Percentiles rank a stretch among this genome's conserved stretches.
phyloP scores from a whole-genome alignment of 805 yeast species.

The Candida arabinofermentans region DNA sequence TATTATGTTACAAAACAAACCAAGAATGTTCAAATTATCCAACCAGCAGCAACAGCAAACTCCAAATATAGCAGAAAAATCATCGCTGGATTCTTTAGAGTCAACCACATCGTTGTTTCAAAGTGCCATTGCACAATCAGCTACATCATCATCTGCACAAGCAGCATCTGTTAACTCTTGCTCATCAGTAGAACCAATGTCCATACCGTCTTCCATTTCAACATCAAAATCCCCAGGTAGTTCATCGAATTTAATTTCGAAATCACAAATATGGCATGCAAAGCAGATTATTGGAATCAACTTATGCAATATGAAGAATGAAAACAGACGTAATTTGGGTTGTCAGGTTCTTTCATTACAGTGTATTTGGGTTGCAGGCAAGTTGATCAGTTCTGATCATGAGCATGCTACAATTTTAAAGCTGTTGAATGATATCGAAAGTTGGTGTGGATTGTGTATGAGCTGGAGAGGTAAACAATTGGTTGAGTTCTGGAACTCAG shows the following conservation, averaged over 20 bases:
- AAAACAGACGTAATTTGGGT: constrained; percentile 14
- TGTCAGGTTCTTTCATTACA: constrained; percentile 20
- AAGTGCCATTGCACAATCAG: constrained; percentile 8
- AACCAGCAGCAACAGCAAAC: not conserved
- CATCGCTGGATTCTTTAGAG: not conserved
- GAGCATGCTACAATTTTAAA: constrained; percentile 23
- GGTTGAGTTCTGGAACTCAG: constrained; percentile 26
- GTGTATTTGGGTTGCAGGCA: constrained; percentile 25
- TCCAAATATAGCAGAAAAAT: not conserved
- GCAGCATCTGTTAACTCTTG: too few species aligned
- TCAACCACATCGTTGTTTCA: constrained; percentile 10
- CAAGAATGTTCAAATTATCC: constrained; percentile 28
- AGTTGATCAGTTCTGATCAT: constrained; percentile 20
- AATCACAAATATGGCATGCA: constrained; percentile 37
- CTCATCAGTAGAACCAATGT: not conserved
- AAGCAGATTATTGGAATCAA: constrained; percentile 35
- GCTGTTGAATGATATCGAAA: constrained; percentile 21
- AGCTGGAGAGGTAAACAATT: constrained; percentile 22
- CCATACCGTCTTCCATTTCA: constrained; percentile 1
- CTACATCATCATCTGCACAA: constrained; percentile 5
- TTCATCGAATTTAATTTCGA: constrained; percentile 10
- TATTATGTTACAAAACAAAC: constrained; percentile 36
- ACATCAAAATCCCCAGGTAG: constrained; percentile 8
- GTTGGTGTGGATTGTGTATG: constrained; percentile 20
- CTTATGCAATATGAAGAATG: constrained; percentile 15